Evolutionary conservation across 169 alveolate genomes (phyloP), one percentile per base, ranked within the genome.

Genomic region (Babesia bovis): DNA sequence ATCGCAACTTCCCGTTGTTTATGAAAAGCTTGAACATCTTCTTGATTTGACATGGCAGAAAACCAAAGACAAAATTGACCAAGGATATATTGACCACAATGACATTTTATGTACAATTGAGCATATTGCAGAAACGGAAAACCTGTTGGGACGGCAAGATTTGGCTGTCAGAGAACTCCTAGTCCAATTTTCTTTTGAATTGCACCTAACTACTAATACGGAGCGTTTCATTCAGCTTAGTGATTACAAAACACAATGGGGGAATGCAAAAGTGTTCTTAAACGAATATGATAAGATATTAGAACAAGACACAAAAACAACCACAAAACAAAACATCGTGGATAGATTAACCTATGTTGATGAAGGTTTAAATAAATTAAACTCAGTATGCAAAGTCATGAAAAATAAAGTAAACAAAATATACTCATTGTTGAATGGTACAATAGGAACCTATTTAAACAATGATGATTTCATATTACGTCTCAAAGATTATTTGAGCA

Each of bases 361-460:
- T 17, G 55, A 6, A 36, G 69, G 35, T 40, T 21, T 59, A 38
- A 10, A 5, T 23, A 5, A 28, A 4, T 7, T 4, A 7, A 19
- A 32, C 3, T 47, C 9, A 3, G 57, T 59, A 12, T 36, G 69
- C 56, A 59, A 59, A 42, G 53, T 21, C 3, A 40, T 59, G 55
- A n/a, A 9, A 4, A 36, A 36, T 3, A 23, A 41, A 26, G 26
- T 59, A 25, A 21, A 13, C 0, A 23, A 2, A 25, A 7, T 59
- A 3, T 52, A 59, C 19, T 1, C 6, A 1, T 23, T 59, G 3
- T 21, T 59, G 2, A 40, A 38, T 40, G 69, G 69, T 4, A 23
- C 35, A 3, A 25, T 38, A 19, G 69, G 52, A 0, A 12, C 52
- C 3, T 59, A 15, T 4, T 41, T 59, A 19, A 4, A 32, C 17